Percentiles rank a stretch among this genome's conserved stretches.
phyloP scores from a whole-genome alignment of 2,329 filamentous ascomycete species.

The Phaeoacremonium minimum region DNA sequence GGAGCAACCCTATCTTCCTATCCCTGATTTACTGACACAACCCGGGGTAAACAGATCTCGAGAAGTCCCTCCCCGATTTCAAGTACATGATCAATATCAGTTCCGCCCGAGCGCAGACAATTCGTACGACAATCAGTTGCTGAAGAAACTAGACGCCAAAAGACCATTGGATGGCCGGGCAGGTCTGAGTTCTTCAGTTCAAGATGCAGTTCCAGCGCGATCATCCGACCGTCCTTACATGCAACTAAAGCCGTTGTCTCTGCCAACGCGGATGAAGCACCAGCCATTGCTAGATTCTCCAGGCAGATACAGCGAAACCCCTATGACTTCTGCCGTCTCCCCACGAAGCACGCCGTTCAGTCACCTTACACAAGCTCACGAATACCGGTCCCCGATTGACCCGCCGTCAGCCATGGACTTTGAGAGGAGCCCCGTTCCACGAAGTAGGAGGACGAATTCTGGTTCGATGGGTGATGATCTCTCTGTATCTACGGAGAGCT shows the following conservation, averaged over 20 bases:
- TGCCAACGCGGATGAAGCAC: constrained; percentile 38
- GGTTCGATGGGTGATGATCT: constrained; percentile 37
- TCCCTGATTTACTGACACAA: constrained; percentile 10
- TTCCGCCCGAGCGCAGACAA: constrained; percentile 38
- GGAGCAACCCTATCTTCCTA: constrained; percentile 18
- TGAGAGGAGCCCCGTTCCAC: constrained; percentile 41
- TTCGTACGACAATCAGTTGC: constrained; percentile 43
- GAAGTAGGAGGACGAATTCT: constrained; percentile 45
- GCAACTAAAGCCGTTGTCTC: constrained; percentile 38
- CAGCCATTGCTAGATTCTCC: constrained; percentile 38
- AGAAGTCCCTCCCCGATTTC: constrained; percentile 37
- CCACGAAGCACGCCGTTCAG: constrained; percentile 38
- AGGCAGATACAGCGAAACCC: constrained; percentile 37
- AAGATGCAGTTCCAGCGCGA: constrained; percentile 27
- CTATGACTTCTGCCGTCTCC: constrained; percentile 42
- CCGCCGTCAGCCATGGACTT: constrained; percentile 27
- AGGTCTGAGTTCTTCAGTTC: constrained; percentile 15
- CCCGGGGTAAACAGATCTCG: constrained; percentile 27
- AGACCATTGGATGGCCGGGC: constrained; percentile 38
- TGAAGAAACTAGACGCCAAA: constrained; percentile 50
- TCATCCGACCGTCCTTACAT: constrained; percentile 31
- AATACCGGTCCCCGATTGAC: constrained; percentile 40
- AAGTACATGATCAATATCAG: constrained; percentile 43
- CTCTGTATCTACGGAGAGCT: constrained; percentile 36
- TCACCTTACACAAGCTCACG: constrained; percentile 22